A percentile compares a stretch with the other conserved stretches of the same genome.
phyloP scores from a whole-genome alignment of 2,329 filamentous ascomycete genomes.

The Sphaerulina vaccinii region DNA sequence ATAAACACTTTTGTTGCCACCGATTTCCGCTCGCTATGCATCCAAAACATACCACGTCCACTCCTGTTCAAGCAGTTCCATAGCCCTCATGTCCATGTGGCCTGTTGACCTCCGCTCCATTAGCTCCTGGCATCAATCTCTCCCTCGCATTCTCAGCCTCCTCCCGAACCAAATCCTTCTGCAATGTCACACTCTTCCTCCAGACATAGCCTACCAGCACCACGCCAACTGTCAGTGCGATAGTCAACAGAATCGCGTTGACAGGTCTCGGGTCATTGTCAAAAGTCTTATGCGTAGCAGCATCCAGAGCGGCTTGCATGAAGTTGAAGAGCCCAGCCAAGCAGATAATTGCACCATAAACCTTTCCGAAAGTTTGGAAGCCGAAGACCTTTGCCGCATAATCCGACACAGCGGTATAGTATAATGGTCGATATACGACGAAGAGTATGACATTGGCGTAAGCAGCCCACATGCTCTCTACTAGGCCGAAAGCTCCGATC shows the following conservation, averaged over 20 bases:
- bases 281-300: slow-evolving; percentile 72
- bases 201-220: slow-evolving; percentile 67
- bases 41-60: not conserved
- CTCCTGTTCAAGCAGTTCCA: slow-evolving; percentile 27
- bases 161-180: slow-evolving; percentile 41
- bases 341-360: slow-evolving; percentile 91
- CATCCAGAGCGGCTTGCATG: slow-evolving; percentile 75
- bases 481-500: slow-evolving; percentile 74
- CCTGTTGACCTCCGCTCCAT: slow-evolving; percentile 26
- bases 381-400: slow-evolving; percentile 91
- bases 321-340: slow-evolving; percentile 82
- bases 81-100: slow-evolving; percentile 34
- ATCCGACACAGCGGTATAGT: slow-evolving; percentile 86
- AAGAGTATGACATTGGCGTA: slow-evolving; percentile 78
- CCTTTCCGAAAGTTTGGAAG: slow-evolving; percentile 85
- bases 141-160: slow-evolving; percentile 48
- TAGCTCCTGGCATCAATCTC: slow-evolving; percentile 39
- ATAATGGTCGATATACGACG: slow-evolving; percentile 81
- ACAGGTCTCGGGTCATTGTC: slow-evolving; percentile 71
- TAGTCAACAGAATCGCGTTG: slow-evolving; percentile 64
- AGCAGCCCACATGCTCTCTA: slow-evolving; percentile 68
- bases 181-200: slow-evolving; percentile 48
- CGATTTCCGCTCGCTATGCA: not conserved
- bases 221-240: slow-evolving; percentile 64
- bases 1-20: too few species aligned